Evolutionary conservation across 83 land plant genomes (phyloP), one percentile per base, ranked within the genome.

Genomic region (Thuja plicata): DNA sequence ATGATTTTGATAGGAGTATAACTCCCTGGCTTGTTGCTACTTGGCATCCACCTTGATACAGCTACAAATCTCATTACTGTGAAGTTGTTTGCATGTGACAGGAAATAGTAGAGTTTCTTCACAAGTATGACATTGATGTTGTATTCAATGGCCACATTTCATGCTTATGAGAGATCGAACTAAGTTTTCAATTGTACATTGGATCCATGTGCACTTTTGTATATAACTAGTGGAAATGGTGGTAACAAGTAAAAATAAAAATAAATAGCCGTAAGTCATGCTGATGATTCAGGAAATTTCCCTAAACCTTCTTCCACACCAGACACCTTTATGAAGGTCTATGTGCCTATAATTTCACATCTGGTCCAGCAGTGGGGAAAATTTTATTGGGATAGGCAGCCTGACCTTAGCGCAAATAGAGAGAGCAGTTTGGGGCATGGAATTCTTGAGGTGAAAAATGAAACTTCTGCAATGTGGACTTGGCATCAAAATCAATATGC

Each of bases 341-440:
- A 21, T 97, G 99, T 88, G 96, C 94, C 57, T 90, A 93, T 89
- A 97, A 97, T 74, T 97, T 97, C 87, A 91, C 94, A 46, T 87
- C 92, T 89, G 98, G 98, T 57, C 96, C 97, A 37, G 99, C 97
- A 38, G 91, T 93, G 76, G 97, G 98, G 3, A n/a, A 94, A 93
- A 52, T 98, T 96, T 87, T 97, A 97, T 86, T 97, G 99, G 99
- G 94, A 94, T 85, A 91, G 89, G 43, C 99, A 98, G 83, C 99
- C 99, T 48, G 95, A 95, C 21, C 96, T 93, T 92, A 97, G 99
- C 90, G 99, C 99, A 21, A 96, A 89, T 48, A 89, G 99, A 80
- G 99, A 98, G 40, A 91, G 94, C 89, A 98, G 99, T 95, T 98
- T 98, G 89, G 99, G 99, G 10, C 99, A 98, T 91, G 99, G 99